Base-by-base conservation (phyloP, 139 green algal species). In the Deuterostichococcus epilithicus region DNA sequence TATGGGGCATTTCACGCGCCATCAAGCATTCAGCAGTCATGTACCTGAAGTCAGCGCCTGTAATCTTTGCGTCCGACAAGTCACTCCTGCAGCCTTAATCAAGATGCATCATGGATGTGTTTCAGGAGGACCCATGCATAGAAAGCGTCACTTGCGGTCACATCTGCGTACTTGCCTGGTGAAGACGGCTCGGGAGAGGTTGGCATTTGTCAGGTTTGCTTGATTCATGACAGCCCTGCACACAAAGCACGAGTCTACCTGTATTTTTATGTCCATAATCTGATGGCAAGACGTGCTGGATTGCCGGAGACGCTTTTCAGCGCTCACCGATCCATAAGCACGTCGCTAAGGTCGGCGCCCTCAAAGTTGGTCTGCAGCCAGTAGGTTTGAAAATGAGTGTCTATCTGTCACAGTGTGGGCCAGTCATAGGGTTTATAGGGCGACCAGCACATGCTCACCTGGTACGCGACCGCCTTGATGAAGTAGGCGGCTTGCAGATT, bases 41-140 rank as follows among this genome's bases (percentile, higher is more conserved):
- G n/a, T n/a, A n/a, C n/a, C n/a, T 92, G 84, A 98, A 98, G 88
- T 98, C 95, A 45, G 86, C 87, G n/a, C 89, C 89, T 25, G 85
- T 77, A 22, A 95, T 90, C 47, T 88, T 75, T 3, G 90, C 83
- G n/a, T 81, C 80, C 1, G 33, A 35, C 35, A 91, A 76, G 69
- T 91, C 87, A 76, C 73, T 86, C 73, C 82, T 84, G 79, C 44
- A 52, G 42, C 13, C 42, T 13, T 23, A 52, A 52, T 52, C 42
- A 8, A 13, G 10, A 23, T 52, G 42, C 42, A 23, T 8, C 13
- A 8, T 8, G 42, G 10, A 52, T 52, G 42, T 52, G 10, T 13
- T 13, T 52, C 42, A 8, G 10, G n/a, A n/a, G n/a, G n/a, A n/a
- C n/a, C n/a, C n/a, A n/a, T n/a, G n/a, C n/a, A 72, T 33, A 78